These are phyloP conservation scores for Globisporangium echinulatum DNA, from an alignment of 352 stramenopile species.

Conservation along the genomic window DNA sequence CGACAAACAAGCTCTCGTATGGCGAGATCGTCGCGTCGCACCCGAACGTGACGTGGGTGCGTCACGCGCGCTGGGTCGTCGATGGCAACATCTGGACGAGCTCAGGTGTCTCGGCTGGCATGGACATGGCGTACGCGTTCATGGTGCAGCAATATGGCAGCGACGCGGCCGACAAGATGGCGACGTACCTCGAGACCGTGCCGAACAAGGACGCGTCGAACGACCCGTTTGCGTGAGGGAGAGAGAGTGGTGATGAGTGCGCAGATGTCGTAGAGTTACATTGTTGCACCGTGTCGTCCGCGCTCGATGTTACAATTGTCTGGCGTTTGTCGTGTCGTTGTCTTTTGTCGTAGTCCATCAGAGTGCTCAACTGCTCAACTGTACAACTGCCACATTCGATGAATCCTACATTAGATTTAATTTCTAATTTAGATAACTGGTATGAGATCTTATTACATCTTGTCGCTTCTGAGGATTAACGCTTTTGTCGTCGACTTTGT, in stretches of 20 bases:
- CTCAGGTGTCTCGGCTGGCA: conserved; percentile 28
- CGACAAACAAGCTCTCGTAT: conserved; percentile 25
- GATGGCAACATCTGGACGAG: conserved; percentile 32
- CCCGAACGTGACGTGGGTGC: conserved; percentile 20
- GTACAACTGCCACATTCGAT: too few relatives aligned
- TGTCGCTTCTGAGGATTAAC: too few relatives aligned
- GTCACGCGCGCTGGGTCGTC: conserved; percentile 26
- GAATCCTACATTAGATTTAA: too few relatives aligned
- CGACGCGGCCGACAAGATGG: conserved; percentile 7
- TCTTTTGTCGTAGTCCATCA: too few relatives aligned
- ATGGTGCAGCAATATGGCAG: conserved; percentile 13
- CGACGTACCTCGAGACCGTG: conserved; percentile 17
- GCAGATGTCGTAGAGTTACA: too few relatives aligned
- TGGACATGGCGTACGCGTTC: conserved; percentile 29
- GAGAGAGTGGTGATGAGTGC: conserved; percentile 5
- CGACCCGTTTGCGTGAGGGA: conserved; percentile 13
- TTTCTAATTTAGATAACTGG: too few relatives aligned
- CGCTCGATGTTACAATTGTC: too few relatives aligned
- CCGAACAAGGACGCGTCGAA: conserved; percentile 17
- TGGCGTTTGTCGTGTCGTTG: too few relatives aligned
- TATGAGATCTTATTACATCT: too few relatives aligned
- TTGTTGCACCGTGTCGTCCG: too few relatives aligned
- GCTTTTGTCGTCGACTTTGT: too few relatives aligned
- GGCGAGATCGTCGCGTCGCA: conserved; percentile 10
- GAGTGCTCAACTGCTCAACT: too few relatives aligned